Evolutionary conservation across 768 basidiomycete genomes (phyloP).

Genomic region (Lentinula raphanica): DNA sequence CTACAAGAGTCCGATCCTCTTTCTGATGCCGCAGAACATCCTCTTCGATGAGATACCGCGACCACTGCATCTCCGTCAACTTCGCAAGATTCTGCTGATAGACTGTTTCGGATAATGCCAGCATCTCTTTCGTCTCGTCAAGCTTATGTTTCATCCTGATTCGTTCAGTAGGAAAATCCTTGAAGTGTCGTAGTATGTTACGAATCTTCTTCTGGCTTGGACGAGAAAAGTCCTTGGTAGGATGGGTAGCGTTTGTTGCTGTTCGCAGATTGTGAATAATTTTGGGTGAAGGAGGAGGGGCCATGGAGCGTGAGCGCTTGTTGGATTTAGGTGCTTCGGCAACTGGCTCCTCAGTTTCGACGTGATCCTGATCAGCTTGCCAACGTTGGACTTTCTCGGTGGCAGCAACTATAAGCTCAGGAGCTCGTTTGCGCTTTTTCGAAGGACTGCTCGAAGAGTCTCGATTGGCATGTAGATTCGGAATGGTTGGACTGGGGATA

Average conservation of each 20-base stretch:
- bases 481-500: neutral
- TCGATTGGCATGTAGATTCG: neutral
- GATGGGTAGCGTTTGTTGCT: no score
- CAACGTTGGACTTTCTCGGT: neutral
- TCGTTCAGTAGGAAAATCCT: neutral
- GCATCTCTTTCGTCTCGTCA: neutral
- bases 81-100: neutral
- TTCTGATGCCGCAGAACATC: neutral
- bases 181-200: neutral
- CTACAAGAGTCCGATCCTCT: neutral
- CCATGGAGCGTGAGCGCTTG: neutral
- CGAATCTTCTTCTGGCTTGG: neutral
- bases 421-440: neutral
- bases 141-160: neutral
- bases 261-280: neutral
- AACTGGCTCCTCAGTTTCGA: neutral
- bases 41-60: constrained; percentile 1
- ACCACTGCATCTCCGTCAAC: constrained; percentile 1
- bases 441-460: neutral
- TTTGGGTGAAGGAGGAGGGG: neutral
- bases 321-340: neutral
- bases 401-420: neutral
- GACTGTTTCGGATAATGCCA: neutral
- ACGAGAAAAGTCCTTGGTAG: neutral
- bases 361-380: neutral